Evolutionary conservation across 208 protist genomes (phyloP), one percentile per base, ranked within the genome.

Genomic region (Crithidia sp.): DNA sequence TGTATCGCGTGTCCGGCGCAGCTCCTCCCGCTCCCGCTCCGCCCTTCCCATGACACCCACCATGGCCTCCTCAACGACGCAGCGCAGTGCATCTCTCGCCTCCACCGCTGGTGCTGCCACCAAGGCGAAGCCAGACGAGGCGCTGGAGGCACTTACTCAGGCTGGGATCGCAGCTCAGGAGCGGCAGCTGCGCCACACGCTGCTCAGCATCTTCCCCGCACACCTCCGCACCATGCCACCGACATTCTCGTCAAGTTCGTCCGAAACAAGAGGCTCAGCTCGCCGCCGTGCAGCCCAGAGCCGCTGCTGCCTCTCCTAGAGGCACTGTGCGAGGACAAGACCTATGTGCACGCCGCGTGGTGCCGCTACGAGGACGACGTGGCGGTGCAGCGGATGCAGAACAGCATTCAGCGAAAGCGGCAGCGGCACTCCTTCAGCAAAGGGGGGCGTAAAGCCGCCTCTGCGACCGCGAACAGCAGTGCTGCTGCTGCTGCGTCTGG

Each of bases 271-370:
- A 28, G 28, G 28, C 40, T 52, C 17, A 16, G 8, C 62, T 19
- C n/a, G n/a, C 54, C 53, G 44, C 12, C 13, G 9, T 60, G 67
- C 43, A 67, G 53, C 16, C 66, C 64, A 2, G 72, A 84, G 60
- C 53, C 71, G 12, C 59, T 81, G 16, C 43, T 77, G 17, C 76
- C 40, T 19, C 67, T 88, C 49, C 80, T 89, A 13, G 28, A 83
- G 8, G 67, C 57, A 5, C 74, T 91, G n/a, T 83, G 74, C 58
- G 73, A 88, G 55, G 82, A 91, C 75, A 79, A 78, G 50, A 40
- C 65, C 5, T 91, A 81, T 60, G 68, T 91, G 9, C 67, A 74
- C 57, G 86, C 72, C 2, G 82, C 77, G 61, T 87, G 82, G 86
- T 55, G 49, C 49, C 82, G 86, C 14, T 86, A 83, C 77, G 75